These are phyloP conservation scores for Gentiana straminea DNA, from an alignment of 257 asterid genomes.

Conservation along the genomic window DNA sequence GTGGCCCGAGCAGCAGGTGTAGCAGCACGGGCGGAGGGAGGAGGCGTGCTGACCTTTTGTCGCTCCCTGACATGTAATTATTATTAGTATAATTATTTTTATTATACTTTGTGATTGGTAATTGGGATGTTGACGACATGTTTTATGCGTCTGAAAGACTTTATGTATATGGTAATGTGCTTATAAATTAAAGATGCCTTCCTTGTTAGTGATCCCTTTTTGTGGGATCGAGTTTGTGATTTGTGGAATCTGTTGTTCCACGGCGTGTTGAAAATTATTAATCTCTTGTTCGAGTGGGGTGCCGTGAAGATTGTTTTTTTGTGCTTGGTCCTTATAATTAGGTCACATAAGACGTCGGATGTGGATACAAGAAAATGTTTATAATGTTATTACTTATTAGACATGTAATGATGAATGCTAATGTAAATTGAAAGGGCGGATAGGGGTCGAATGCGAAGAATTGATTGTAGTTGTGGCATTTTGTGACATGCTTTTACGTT, in stretches of 20 bases:
- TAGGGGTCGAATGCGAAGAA: too few species aligned
- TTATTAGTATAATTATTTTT: slow-evolving; percentile 1
- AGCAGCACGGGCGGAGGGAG: slow-evolving; percentile 21
- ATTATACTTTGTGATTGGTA: neutral
- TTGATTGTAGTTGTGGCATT: too few species aligned
- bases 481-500: too few species aligned
- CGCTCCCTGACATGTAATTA: slow-evolving; percentile 36
- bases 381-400: too few species aligned
- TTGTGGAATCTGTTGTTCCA: neutral
- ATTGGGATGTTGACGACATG: slow-evolving; percentile 15
- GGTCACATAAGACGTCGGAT: too few species aligned
- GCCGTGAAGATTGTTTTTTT: too few species aligned
- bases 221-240: slow-evolving; percentile 5
- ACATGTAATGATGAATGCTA: too few species aligned
- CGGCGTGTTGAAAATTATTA: too few species aligned
- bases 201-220: neutral
- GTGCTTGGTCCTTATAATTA: too few species aligned
- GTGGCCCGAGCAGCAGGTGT: slow-evolving; percentile 20
- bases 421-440: too few species aligned
- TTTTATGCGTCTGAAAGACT: neutral
- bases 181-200: neutral
- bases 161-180: slow-evolving; percentile 3
- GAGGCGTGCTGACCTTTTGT: slow-evolving; percentile 23
- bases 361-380: too few species aligned
- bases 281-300: too few species aligned